Percentiles rank a stretch among this genome's conserved stretches.
These are phyloP conservation scores for Castanea sativa DNA, from an alignment of 306 rosid genomes.

Conservation along the genomic window DNA sequence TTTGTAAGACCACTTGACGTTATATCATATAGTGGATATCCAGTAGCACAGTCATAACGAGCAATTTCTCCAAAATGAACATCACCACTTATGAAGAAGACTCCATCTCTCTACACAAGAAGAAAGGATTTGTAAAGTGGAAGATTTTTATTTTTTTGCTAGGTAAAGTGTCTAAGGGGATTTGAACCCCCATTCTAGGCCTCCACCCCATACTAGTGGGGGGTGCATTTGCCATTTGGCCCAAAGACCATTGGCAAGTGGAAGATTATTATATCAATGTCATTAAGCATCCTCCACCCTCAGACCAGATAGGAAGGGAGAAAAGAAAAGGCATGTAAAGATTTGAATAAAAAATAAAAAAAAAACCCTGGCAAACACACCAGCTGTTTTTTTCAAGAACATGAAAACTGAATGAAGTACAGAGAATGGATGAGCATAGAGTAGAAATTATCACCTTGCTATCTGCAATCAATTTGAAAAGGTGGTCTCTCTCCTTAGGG, in stretches of 20 bases:
- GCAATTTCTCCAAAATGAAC: constrained; percentile 89
- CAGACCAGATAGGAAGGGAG: background rate
- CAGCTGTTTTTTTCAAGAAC: background rate
- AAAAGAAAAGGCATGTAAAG: constrained; percentile 1
- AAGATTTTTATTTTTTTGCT: background rate
- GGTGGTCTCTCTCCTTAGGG: constrained; percentile 73
- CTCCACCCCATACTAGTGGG: no score
- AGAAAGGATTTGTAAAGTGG: constrained; percentile 14
- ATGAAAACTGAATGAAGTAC: constrained; percentile 2
- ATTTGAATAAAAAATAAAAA: constrained; percentile 1
- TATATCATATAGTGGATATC: constrained; percentile 71
- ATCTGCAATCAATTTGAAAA: constrained; percentile 64
- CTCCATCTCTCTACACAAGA: constrained; percentile 62
- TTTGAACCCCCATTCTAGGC: no score
- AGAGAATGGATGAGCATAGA: background rate
- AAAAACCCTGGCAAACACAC: background rate
- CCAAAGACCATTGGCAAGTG: background rate
- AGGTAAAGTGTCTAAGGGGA: no score
- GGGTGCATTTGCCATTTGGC: no score
- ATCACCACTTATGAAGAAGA: constrained; percentile 78
- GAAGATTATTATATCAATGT: background rate
- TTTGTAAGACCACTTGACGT: constrained; percentile 84
- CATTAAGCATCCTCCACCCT: background rate
- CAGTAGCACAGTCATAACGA: constrained; percentile 69
- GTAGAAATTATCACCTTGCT: constrained; percentile 52